Evolutionary conservation across 148 eudicot species (phyloP).

Genomic region (Rhododendron ovatum): DNA sequence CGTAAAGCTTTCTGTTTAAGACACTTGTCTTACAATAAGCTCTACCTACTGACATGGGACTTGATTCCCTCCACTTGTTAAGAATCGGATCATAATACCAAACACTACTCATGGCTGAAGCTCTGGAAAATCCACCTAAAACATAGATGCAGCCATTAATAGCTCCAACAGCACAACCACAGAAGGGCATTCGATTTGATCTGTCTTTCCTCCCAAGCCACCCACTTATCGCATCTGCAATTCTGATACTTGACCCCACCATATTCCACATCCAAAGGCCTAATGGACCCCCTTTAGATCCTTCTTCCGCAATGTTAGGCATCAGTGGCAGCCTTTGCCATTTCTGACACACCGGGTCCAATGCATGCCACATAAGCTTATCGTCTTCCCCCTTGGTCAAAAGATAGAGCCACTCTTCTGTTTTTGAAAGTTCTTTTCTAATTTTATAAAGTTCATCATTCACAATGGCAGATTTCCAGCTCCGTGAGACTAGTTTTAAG

Average conservation of each 20-base stretch:
- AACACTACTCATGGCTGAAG: conserved; percentile 65
- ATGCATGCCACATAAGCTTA: conserved; percentile 61
- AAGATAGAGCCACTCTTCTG: conserved; percentile 85
- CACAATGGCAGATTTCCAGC: conserved; percentile 69
- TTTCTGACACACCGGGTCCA: conserved; percentile 66
- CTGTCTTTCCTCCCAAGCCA: conserved; percentile 72
- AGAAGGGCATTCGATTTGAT: conserved; percentile 50
- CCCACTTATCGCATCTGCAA: conserved; percentile 61
- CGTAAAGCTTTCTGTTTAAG: conserved; percentile 72
- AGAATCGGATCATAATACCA: conserved; percentile 71
- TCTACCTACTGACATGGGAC: conserved; percentile 68
- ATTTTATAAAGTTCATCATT: conserved; percentile 61
- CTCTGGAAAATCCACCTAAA: conserved; percentile 65
- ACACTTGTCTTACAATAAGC: conserved; percentile 89
- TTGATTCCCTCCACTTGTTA: conserved; percentile 68
- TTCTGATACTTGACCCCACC: conserved; percentile 52
- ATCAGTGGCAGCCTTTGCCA: conserved; percentile 84
- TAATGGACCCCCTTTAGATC: conserved; percentile 37
- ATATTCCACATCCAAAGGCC: conserved; percentile 58
- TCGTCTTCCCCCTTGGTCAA: conserved; percentile 53
- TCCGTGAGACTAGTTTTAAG: conserved; percentile 62
- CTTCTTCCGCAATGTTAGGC: conserved; percentile 47
- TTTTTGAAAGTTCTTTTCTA: conserved; percentile 67
- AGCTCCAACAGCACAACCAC: conserved; percentile 84
- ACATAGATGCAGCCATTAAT: conserved; percentile 80